phyloP scores from a whole-genome alignment of 441 rosid species.

The Bocquillonia castaneifolia region DNA sequence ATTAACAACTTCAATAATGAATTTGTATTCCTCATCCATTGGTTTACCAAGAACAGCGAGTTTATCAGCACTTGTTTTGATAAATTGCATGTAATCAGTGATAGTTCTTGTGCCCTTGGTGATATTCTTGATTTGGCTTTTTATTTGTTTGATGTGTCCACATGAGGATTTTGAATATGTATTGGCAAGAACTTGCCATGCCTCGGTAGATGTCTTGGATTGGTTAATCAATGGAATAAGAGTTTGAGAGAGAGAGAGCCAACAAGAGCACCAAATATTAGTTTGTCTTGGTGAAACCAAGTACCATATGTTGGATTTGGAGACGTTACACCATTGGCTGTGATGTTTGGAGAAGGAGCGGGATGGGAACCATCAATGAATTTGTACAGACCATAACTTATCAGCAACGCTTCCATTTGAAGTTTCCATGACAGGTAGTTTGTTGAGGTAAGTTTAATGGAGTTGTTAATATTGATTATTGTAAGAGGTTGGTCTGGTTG shows the following conservation, averaged over 20 bases:
- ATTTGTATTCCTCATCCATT: constrained; percentile 3
- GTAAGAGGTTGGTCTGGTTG: not conserved
- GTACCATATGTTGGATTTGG: not conserved
- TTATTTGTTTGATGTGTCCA: constrained; percentile 5
- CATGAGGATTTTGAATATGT: not conserved
- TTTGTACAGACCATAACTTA: not conserved
- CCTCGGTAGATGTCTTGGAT: not conserved
- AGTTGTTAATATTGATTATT: not conserved
- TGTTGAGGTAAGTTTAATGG: not conserved
- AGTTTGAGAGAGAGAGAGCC: not conserved
- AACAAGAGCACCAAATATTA: constrained; percentile 3
- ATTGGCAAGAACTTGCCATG: not conserved
- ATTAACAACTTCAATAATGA: not conserved
- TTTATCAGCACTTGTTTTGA: not conserved
- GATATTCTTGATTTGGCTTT: not conserved
- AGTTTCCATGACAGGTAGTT: constrained; percentile 3
- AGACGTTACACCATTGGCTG: too few relatives aligned
- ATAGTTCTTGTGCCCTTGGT: not conserved
- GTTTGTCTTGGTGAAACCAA: not conserved
- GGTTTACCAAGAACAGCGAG: constrained; percentile 2
- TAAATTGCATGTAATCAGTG: not conserved
- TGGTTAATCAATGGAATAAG: not conserved
- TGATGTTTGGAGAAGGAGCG: not conserved
- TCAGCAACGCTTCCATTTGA: not conserved
- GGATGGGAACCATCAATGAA: not conserved